Evolutionary conservation across 441 rosid species (phyloP), one percentile per base, ranked within the genome.

Genomic region (Arabidopsis lyrata): DNA sequence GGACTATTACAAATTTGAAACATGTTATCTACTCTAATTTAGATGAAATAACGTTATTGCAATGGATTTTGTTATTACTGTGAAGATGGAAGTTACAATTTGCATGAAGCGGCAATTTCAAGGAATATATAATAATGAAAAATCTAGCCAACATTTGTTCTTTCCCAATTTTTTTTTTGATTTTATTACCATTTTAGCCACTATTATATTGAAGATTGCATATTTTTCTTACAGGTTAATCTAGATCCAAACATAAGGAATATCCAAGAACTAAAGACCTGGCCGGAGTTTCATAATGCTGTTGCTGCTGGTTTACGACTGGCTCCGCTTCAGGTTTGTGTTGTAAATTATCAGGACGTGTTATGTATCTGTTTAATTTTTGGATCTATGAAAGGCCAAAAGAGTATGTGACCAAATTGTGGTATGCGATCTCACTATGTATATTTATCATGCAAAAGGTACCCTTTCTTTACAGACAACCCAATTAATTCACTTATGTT

Each of bases 261-360:
- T 81, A 81, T 96, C 42, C 98, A 93, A 87, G 99, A 96, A 83
- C 92, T 96, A 71, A 93, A 85, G 81, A 85, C 93, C 41, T 96
- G 98, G 99, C 96, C 98, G 14, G 98, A 96, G 85, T 93, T 96
- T 85, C 98, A 96, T 82, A 93, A 96, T 84, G 97, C 98, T 80
- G 98, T 93, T 82, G 99, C 98, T 72, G 96, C 99, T 77, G 99
- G 98, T 75, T 84, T 96, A 70, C 86, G 94, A 77, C 82, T 96
- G 85, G 90, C 98, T 34, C 98, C 99, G 15, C 85, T 91, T 81
- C 99, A 96, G 97, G 99, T 94, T 56, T 78, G 59, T 44, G 66
- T 61, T 56, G 22, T 78, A 66, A 71, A 29, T 81, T 67, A 36
- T 74, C 74, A 60, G 65, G 58, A 52, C 29, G 15, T 65, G 38